phyloP scores from a whole-genome alignment of 2,329 filamentous ascomycete genomes.

The Pseudonectria foliicola region DNA sequence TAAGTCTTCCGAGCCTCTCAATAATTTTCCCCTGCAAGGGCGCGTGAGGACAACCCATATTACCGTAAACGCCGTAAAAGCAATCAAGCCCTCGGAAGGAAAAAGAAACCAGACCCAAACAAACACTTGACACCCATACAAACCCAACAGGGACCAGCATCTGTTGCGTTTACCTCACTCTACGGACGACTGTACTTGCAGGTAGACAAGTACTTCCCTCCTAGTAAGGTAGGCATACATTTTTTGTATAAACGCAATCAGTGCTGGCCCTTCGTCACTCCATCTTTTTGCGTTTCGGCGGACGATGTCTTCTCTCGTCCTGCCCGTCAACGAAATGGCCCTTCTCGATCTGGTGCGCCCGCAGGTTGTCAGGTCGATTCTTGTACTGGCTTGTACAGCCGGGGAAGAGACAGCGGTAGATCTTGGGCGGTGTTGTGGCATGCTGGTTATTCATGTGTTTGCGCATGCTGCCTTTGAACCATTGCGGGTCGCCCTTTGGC shows the following conservation, averaged over 20 bases:
- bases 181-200: no score
- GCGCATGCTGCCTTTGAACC: conserved; percentile 52
- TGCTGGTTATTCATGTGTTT: conserved; percentile 52
- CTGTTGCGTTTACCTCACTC: conserved; percentile 1
- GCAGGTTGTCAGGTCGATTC: conserved; percentile 48
- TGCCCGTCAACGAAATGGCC: conserved; percentile 44
- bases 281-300: conserved; percentile 42
- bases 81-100: no score
- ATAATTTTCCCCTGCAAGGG: no score
- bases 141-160: conserved; percentile 7
- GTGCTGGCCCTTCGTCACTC: conserved; percentile 4
- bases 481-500: conserved; percentile 49
- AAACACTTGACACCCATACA: no score
- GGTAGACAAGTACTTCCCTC: no score
- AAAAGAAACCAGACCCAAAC: no score
- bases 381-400: conserved; percentile 49
- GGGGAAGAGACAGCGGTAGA: conserved; percentile 46
- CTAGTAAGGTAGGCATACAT: no score
- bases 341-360: conserved; percentile 51
- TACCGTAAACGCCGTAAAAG: no score
- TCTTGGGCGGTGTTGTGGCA: conserved; percentile 39
- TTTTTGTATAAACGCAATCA: no score
- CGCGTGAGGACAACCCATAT: no score
- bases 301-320: conserved; percentile 27
- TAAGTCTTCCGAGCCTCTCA: no score